Conservation (phyloP, 208 protist species). For the Kentomonas sorsogonicus region DNA sequence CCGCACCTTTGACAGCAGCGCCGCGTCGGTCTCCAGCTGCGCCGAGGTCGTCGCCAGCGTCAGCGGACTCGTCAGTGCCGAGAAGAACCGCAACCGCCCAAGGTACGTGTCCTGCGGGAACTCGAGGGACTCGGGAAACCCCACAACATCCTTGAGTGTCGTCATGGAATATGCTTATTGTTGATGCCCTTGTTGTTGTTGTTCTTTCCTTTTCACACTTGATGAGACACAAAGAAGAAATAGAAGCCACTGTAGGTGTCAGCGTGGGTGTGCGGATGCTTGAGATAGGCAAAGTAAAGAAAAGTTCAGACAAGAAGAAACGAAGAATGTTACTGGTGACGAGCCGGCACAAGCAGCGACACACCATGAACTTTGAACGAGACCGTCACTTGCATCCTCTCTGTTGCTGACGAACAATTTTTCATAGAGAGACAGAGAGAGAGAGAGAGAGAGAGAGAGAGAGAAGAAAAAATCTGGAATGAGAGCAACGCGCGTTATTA, state of each 20-base stretch:
- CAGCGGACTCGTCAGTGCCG: constrained; percentile 46
- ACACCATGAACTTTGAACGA: too few relatives aligned
- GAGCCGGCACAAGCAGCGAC: not conserved
- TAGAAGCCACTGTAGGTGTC: too few relatives aligned
- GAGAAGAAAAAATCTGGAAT: not conserved
- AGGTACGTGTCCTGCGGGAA: constrained; percentile 31
- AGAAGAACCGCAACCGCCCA: constrained; percentile 31
- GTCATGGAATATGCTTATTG: not conserved
- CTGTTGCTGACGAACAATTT: too few relatives aligned
- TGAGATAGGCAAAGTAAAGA: not conserved
- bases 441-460: constrained; percentile 8
- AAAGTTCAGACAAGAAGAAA: too few relatives aligned
- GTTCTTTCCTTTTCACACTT: too few relatives aligned
- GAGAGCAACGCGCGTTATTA: too few relatives aligned
- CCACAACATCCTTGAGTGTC: constrained; percentile 26
- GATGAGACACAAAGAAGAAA: too few relatives aligned
- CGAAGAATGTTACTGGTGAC: not conserved
- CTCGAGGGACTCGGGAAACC: constrained; percentile 39
- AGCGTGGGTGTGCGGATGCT: not conserved
- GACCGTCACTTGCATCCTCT: too few relatives aligned
- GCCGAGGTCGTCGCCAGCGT: constrained; percentile 35
- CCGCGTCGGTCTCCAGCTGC: constrained; percentile 20
- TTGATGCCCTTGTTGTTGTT: not conserved
- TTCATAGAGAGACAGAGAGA: not conserved
- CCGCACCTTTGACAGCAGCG: constrained; percentile 26